Evolutionary conservation across 805 yeast species (phyloP).

Genomic region (Yamadazyma phyllophila): DNA sequence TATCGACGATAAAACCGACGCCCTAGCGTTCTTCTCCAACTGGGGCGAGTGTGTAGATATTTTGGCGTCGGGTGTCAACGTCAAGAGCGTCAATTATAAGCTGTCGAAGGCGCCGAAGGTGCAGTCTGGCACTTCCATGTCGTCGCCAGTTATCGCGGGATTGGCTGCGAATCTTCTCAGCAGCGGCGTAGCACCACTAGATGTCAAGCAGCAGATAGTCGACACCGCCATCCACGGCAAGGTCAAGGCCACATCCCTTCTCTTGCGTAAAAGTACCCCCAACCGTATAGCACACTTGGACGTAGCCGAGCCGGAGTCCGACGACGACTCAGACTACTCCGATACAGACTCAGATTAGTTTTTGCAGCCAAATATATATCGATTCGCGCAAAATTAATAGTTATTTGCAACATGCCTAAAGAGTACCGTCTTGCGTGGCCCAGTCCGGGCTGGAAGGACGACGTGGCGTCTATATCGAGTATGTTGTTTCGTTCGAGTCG

Average conservation of each 20-base stretch:
- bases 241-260: conserved; percentile 46
- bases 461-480: conserved; percentile 17
- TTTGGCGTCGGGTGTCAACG: conserved; percentile 76
- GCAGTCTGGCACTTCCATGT: conserved; percentile 80
- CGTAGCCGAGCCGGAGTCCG: conserved; percentile 1
- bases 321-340: conserved; percentile 1
- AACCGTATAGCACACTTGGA: conserved; percentile 46
- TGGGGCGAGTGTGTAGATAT: conserved; percentile 92
- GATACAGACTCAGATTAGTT: not conserved
- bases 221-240: conserved; percentile 46
- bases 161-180: conserved; percentile 54
- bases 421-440: not conserved
- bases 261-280: conserved; percentile 55
- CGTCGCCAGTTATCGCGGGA: conserved; percentile 75
- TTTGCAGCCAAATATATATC: not conserved
- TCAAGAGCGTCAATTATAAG: conserved; percentile 52
- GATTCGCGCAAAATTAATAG: too few species aligned
- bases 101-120: conserved; percentile 22
- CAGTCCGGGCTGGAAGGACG: not conserved
- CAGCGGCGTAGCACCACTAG: conserved; percentile 44
- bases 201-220: conserved; percentile 43
- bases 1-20: conserved; percentile 69
- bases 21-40: conserved; percentile 77
- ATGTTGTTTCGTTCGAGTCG: not conserved
- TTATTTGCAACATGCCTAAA: too few species aligned